Base-by-base conservation (phyloP, 352 stramenopile genomes). In the Globisporangium camurandrum region DNA sequence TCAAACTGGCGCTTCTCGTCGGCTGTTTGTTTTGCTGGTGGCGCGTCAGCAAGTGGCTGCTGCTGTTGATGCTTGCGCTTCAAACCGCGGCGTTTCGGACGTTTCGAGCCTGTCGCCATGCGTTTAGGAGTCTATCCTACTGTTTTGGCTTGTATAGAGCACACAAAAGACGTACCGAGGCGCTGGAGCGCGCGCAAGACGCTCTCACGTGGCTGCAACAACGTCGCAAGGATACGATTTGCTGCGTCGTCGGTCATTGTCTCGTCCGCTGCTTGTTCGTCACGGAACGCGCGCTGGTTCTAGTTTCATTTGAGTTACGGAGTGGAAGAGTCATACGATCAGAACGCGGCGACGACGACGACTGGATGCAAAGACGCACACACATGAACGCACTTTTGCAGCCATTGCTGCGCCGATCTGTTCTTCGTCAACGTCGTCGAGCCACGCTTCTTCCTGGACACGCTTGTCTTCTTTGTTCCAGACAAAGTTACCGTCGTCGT, bases 1-100 rank as follows among this genome's bases (percentile, higher is more conserved):
- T 91, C 62, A 40, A 93, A 93, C 61, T 88, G 75, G 59, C 65
- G 54, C 62, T 89, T 88, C 63, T 91, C 73, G 45, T 90, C 73
- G 2, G 57, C 7, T 0, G 77, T 88, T 49, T 88, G 79, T 10
- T 48, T 49, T n/a, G n/a, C n/a, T 4, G 46, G 22, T 0, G 55
- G 54, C 2, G 44, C 27, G 5, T 75, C 52, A n/a, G 64, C 54
- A 1, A 41, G 61, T 1, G 42, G 54, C 31, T 77, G 72, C n/a
- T n/a, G n/a, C n/a, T n/a, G n/a, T n/a, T n/a, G n/a, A n/a, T n/a
- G n/a, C 44, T 79, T 83, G 19, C 72, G 69, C 57, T 92, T 92
- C 44, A 59, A 75, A 11, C 69, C 66, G 20, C 66, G 53, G 36
- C 49, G 34, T 49, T 81, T 77, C n/a, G 41, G 12, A 22, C 71